These are phyloP conservation scores for Peronospora belbahrii DNA, from an alignment of 352 stramenopile genomes.

Conservation along the genomic window DNA sequence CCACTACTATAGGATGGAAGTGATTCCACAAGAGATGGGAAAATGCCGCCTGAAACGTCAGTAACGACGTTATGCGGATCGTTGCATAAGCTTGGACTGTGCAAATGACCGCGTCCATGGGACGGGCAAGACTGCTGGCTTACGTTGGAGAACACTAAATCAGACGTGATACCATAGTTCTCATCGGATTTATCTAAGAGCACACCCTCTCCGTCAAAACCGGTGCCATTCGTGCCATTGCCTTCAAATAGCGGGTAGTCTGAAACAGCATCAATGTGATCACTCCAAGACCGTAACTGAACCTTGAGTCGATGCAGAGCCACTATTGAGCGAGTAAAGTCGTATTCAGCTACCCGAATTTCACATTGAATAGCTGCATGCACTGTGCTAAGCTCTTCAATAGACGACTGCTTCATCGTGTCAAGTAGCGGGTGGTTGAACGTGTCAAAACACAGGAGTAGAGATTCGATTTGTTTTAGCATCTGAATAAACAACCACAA, in stretches of 20 bases:
- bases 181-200: constrained; percentile 37
- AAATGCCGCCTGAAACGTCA: constrained; percentile 2
- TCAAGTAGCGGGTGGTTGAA: constrained; percentile 69
- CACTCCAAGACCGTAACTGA: constrained; percentile 56
- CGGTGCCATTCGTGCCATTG: constrained; percentile 28
- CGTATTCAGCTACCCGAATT: constrained; percentile 56
- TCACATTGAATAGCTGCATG: constrained; percentile 62
- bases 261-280: constrained; percentile 72
- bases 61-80: constrained; percentile 8
- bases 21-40: constrained; percentile 21
- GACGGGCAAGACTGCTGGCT: constrained; percentile 34
- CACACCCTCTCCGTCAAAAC: constrained; percentile 20
- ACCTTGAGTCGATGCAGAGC: constrained; percentile 64
- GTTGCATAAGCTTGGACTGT: constrained; percentile 13
- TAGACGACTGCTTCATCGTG: constrained; percentile 56
- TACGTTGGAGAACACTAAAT: constrained; percentile 58
- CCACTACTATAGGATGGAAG: constrained; percentile 19
- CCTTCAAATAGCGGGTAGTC: constrained; percentile 76
- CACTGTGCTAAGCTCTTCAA: constrained; percentile 65
- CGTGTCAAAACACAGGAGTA: constrained; percentile 45
- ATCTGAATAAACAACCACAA: constrained; percentile 6
- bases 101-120: constrained; percentile 17
- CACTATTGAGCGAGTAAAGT: constrained; percentile 72
- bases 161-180: constrained; percentile 44
- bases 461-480: constrained; percentile 41